A percentile compares a stretch with the other conserved stretches of the same genome.
phyloP scores from a whole-genome alignment of 225 moss, liverwort and hornwort species.

The Asterella californica region DNA sequence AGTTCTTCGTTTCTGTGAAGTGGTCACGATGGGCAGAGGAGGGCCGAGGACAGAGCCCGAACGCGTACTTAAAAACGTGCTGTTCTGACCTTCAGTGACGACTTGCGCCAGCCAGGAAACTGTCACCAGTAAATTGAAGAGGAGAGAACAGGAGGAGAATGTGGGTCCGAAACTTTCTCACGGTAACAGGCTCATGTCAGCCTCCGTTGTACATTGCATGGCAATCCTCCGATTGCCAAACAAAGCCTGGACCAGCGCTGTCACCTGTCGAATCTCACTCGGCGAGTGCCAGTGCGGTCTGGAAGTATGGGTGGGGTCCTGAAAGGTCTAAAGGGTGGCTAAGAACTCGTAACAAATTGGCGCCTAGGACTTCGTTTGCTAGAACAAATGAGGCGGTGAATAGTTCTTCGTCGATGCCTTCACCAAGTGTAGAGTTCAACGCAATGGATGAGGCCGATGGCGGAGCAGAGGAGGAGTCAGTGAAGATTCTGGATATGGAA shows the following conservation, averaged over 20 bases:
- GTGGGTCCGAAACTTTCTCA: not conserved
- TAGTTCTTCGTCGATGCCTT: not conserved
- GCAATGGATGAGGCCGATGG: not conserved
- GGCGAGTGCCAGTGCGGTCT: not conserved
- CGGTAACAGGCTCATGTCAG: not conserved
- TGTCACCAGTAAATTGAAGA: not conserved
- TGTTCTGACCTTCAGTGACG: not conserved
- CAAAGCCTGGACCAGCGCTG: not conserved
- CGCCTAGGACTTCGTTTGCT: not conserved
- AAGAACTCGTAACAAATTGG: not conserved
- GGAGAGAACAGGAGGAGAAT: not conserved
- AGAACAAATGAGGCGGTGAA: not conserved
- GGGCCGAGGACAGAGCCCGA: no score
- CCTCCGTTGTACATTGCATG: not conserved
- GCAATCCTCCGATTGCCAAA: not conserved
- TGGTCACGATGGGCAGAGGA: no score
- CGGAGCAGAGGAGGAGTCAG: not conserved
- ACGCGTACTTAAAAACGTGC: no score
- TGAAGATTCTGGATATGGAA: conserved; percentile 55
- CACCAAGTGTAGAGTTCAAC: not conserved
- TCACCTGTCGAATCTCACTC: not conserved
- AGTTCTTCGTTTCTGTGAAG: no score
- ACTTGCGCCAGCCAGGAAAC: not conserved
- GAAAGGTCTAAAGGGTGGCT: not conserved
- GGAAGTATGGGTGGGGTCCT: not conserved